These are phyloP conservation scores for Stephanocyclus meneghinianus DNA, from an alignment of 352 stramenopile species.

Conservation along the genomic window DNA sequence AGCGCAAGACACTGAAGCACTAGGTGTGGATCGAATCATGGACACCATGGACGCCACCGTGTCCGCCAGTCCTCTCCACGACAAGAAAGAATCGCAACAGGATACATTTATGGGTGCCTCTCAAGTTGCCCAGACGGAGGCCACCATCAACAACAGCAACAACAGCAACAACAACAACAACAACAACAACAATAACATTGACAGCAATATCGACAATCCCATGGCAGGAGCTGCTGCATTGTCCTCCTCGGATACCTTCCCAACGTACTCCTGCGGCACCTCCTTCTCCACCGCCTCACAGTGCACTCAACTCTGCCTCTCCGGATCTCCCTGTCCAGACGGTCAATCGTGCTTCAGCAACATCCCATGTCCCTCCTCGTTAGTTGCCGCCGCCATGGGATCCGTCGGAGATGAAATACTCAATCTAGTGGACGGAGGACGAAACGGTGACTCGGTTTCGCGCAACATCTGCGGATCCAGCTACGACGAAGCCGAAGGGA, in stretches of 20 bases:
- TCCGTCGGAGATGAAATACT: constrained; percentile 8
- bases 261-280: constrained; percentile 39
- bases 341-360: constrained; percentile 23
- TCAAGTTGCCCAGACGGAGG: background rate
- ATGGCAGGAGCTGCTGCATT: background rate
- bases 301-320: constrained; percentile 28
- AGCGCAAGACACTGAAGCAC: background rate
- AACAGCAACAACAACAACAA: background rate
- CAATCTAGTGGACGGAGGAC: background rate
- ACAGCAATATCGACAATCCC: background rate
- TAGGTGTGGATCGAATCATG: background rate
- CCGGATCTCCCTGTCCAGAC: constrained; percentile 8
- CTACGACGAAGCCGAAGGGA: constrained; percentile 35
- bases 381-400: constrained; percentile 39
- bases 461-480: constrained; percentile 28
- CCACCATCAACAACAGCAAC: background rate
- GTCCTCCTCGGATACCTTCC: constrained; percentile 13
- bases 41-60: background rate
- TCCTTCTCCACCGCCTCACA: background rate
- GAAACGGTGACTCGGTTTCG: background rate
- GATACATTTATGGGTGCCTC: background rate
- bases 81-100: background rate
- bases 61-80: background rate
- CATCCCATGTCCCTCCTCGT: constrained; percentile 23
- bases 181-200: background rate